Evolutionary conservation across 2,329 filamentous ascomycete species (phyloP), one percentile per base, ranked within the genome.

Genomic region (Kalmusia sp.): DNA sequence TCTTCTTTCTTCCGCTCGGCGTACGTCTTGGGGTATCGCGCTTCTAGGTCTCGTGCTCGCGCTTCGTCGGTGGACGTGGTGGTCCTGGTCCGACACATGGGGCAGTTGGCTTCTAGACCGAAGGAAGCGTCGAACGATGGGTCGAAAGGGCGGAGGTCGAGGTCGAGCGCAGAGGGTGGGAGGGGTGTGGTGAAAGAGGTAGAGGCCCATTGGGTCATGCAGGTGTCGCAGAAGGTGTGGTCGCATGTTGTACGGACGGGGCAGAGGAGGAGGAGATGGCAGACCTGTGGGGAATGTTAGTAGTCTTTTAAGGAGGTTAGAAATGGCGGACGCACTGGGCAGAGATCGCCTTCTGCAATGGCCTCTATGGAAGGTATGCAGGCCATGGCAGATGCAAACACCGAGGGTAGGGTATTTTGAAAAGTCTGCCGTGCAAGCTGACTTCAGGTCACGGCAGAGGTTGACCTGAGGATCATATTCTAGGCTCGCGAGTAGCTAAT

Each of bases 151-250:
- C 74, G 68, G 33, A 77, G 71, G 4, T 71, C 70, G 61, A 79
- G 73, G 19, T 74, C 71, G 17, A 71, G 65, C 11, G 63, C 64
- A 3, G 77, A 65, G 14, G 73, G 77, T 6, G 73, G 69, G 12
- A 77, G 74, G 9, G 52, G 46, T 7, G 69, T 64, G 2, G 67
- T 66, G 4, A 75, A 62, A 1, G 75, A 78, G 1, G 74, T 67
- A 21, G 78, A 75, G 2, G 77, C 76, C 78, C 78, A 81, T 30
- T 76, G 74, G 1, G 75, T 72, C 76, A 80, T 78, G 64, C 79
- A 81, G 4, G 72, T 71, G 38, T 70, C 63, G 64, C 79, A 81
- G 15, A 80, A 66, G 2, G 75, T 67, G 48, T 80, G 79, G 39
- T 69, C 68, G 61, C 78, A 80, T 37, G 61, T 54, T 7, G 78